Evolutionary conservation across 1,284 basidiomycete genomes (phyloP), one percentile per base, ranked within the genome.

Genomic region (Fomitopsis palustris): DNA sequence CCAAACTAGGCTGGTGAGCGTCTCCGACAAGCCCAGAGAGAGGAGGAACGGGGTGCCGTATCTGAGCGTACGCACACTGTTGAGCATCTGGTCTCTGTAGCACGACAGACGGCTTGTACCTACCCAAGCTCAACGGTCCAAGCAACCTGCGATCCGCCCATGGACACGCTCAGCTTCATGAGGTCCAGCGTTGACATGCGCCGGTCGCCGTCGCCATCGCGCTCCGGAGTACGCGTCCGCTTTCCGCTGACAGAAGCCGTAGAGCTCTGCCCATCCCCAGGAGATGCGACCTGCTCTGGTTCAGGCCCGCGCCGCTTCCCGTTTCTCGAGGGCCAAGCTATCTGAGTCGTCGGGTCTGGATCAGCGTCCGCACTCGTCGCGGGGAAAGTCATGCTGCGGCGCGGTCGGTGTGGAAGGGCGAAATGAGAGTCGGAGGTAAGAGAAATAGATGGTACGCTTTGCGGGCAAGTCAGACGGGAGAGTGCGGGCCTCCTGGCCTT

Each of bases 31-130:
- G 9, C 96, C 96, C 12, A 99, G 86, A 16, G 82, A 84, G 12
- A 97, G 82, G 45, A 98, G 79, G 74, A 97, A 98, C 0, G 96
- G 96, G 2, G 95, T 98, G 33, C 95, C 95, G 70, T 96, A 96
- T 69, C 93, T 95, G 60, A 65, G 8, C 17, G 64, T 35, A 43
- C 16, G 17, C 45, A 12, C n/a, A 16, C 43, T 29, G 19, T 9
- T 27, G 38, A 31, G 23, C 42, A 19, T 29, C 58, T 39, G 59
- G 25, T 47, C 9, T 4, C 45, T 5, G 14, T 29, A 16, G 27
- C 35, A 53, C 47, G 16, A 14, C 2, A n/a, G n/a, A 35, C 33
- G 37, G 42, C 51, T 12, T 31, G 29, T 29, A n/a, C 59, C 42
- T 67, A 93, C 90, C 92, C 92, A 23, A 96, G 83, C 69, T 96